Base-by-base conservation (phyloP, 192 early-diverging fungal genomes). In the Coemansia sp. region DNA sequence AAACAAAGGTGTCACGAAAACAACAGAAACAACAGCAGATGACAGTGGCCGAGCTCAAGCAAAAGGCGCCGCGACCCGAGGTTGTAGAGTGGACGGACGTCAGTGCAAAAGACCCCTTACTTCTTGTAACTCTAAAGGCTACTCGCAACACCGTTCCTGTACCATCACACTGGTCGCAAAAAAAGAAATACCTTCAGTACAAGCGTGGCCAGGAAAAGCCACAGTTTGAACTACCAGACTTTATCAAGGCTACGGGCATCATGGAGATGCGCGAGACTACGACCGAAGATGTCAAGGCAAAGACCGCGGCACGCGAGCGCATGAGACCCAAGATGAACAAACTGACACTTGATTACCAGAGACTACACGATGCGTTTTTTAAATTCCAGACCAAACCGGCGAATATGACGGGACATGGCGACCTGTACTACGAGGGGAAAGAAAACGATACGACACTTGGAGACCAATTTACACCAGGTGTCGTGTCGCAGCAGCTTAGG, bases 11-110 rank as follows among this genome's bases (percentile, higher is more conserved):
- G 17, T 66, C 64, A n/a, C 38, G 82, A 73, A 73, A 87, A 74
- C 64, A 84, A 78, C 70, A 58, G 63, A 62, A 81, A 79, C 49
- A 63, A 59, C 66, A 19, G 57, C 62, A 85, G 73, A 65, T 82
- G 87, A 50, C 80, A 85, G 89, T 99, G 4, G 95, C 96, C 2
- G 91, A 93, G 62, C 78, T 99, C 58, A 98, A 98, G 71, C 92
- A 98, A 61, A 53, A 85, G 17, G 95, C 93, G 3, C 83, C 84
- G 46, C 91, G 91, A 52, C 95, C 96, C 1, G 96, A 98, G 61
- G 91, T 95, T 8, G 96, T 99, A 23, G 96, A 99, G 78, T 94
- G 93, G 92, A 88, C 89, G 38, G 96, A 99, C 78, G 87, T 90
- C 13, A 96, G 92, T 12, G 91, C 94, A 0, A 81, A 83, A 12